Evolutionary conservation across 176 grass and related monocot species (phyloP), one percentile per base, ranked within the genome.

Genomic region (Miscanthus lutarioriparius): DNA sequence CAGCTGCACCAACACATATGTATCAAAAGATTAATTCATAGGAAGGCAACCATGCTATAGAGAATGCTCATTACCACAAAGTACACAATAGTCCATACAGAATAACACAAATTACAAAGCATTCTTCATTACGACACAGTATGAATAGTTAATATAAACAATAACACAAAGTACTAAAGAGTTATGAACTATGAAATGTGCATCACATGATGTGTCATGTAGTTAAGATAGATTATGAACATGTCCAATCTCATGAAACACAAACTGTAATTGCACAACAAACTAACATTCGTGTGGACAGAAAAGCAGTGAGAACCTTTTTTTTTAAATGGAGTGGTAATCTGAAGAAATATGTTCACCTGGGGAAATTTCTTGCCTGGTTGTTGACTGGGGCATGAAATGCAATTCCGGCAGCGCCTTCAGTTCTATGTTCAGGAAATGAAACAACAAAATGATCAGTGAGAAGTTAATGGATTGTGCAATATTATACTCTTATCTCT

Each of bases 391-490:
- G 35, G 65, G 79, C 1, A 33, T 58, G 80, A 82, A 23, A 82
- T 82, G 80, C 67, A 82, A 58, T 71, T 59, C 48, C 17, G 80
- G 80, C 48, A 82, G 66, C 5, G 10, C 51, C 67, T 82, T 82
- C 48, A 82, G 67, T 36, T 82, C 80, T 82, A 16, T 39, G 15
- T 20, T 28, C 4, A 82, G 16, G 35, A 82, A 38, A 53, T 20
- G 45, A 58, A 80, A 71, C 23, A 3, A 71, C 0, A 70, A 71
- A 71, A 28, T 2, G 9, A 20, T 71, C 47, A 82, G 25, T 41
- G 66, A 30, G 0, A 59, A 39, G 17, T 82, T 36, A 67, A 69
- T 1, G 44, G 33, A 0, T 20, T 4, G 20, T 53, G 22, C 12
- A 37, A 51, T 36, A 70, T 25, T 38, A 3, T 53, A 51, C 30